These are phyloP conservation scores for Chrysoporthe austroafricana DNA, from an alignment of 2,329 filamentous ascomycete genomes.

Conservation along the genomic window DNA sequence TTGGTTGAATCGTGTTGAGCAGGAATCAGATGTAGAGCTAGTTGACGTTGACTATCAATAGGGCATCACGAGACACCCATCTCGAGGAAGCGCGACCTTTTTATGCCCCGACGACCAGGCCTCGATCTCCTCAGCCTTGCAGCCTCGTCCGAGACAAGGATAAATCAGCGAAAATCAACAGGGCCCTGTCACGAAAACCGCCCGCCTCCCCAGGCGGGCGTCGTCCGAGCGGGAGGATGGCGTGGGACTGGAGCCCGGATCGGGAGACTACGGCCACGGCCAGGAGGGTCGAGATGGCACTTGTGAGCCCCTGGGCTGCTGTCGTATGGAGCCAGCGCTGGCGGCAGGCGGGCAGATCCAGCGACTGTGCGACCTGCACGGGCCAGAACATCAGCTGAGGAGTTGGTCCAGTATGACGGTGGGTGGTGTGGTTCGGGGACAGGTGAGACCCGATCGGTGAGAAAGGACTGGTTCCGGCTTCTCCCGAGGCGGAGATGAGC, in stretches of 20 bases:
- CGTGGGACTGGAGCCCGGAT: conserved; percentile 22
- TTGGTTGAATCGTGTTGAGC: background rate
- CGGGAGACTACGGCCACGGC: conserved; percentile 26
- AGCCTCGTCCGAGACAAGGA: conserved; percentile 29
- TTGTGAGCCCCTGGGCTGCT: background rate
- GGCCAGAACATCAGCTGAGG: conserved; percentile 16
- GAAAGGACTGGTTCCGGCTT: conserved; percentile 8
- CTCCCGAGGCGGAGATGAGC: conserved; percentile 19
- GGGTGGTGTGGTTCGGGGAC: conserved; percentile 14
- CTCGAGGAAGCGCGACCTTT: conserved; percentile 21
- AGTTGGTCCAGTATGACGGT: conserved; percentile 20
- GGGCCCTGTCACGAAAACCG: background rate
- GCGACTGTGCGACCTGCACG: background rate
- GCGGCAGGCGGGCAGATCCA: background rate
- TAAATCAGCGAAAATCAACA: background rate
- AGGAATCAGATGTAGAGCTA: background rate
- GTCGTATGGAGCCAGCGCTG: background rate
- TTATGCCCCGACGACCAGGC: conserved; percentile 10
- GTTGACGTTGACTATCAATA: background rate
- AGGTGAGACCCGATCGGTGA: conserved; percentile 2
- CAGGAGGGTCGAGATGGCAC: background rate
- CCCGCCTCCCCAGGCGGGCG: conserved; percentile 8
- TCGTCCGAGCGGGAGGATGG: conserved; percentile 25
- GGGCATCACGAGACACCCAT: background rate
- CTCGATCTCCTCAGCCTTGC: conserved; percentile 29